These are phyloP conservation scores for Erysimum cheiri DNA, from an alignment of 441 rosid species.

Conservation along the genomic window DNA sequence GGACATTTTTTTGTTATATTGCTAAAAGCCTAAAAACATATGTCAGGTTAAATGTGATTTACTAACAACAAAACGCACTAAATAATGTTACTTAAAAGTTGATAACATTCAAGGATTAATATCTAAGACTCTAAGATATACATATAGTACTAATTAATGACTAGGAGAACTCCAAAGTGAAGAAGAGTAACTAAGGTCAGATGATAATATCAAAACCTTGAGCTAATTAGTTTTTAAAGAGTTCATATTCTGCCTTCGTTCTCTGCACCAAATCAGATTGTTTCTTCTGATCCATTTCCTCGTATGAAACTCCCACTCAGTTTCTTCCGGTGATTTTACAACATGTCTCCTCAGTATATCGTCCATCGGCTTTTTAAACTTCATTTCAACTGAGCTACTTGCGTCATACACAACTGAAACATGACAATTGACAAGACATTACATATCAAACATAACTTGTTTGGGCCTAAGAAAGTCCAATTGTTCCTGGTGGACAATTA, in stretches of 20 bases:
- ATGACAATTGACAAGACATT: constrained; percentile 3
- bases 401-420: not conserved
- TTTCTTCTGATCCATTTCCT: constrained; percentile 4
- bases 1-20: no score
- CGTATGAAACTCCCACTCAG: not conserved
- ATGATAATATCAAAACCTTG: constrained; percentile 5
- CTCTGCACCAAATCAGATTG: constrained; percentile 10
- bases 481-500: no score
- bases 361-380: not conserved
- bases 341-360: not conserved
- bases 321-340: not conserved
- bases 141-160: not conserved
- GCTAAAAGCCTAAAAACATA: constrained; percentile 5
- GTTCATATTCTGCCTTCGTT: not conserved
- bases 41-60: not conserved
- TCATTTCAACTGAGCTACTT: not conserved
- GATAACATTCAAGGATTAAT: constrained; percentile 8
- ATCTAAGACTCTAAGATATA: no score
- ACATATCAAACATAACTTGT: not conserved
- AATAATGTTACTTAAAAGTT: not conserved
- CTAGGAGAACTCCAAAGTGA: not conserved
- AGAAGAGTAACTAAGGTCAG: not conserved
- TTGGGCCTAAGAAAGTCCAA: no score
- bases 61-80: not conserved
- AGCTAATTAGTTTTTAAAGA: constrained; percentile 16